These are phyloP conservation scores for Citrus inodora DNA, from an alignment of 345 rosid genomes.

Conservation along the genomic window DNA sequence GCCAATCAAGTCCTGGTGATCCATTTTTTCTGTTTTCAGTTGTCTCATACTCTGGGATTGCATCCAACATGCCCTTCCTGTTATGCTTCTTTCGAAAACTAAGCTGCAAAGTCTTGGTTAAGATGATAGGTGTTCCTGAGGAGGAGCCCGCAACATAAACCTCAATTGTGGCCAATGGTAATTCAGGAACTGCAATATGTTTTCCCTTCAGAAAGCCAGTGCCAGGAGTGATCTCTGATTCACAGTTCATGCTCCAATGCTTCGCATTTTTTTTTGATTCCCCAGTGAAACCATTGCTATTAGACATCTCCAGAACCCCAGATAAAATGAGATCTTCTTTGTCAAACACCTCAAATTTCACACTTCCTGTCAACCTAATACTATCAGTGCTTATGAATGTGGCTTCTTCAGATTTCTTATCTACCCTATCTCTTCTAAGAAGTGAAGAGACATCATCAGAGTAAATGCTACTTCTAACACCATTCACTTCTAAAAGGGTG, in stretches of 20 bases:
- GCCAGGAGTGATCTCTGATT: slow-evolving; percentile 46
- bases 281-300: slow-evolving; percentile 45
- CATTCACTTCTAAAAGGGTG: slow-evolving; percentile 75
- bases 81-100: slow-evolving; percentile 59
- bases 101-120: slow-evolving; percentile 75
- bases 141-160: slow-evolving; percentile 82
- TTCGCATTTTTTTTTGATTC: slow-evolving; percentile 54
- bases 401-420: slow-evolving; percentile 75
- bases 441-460: slow-evolving; percentile 58
- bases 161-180: slow-evolving; percentile 57
- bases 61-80: slow-evolving; percentile 52
- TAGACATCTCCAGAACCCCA: slow-evolving; percentile 68
- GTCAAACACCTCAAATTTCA: slow-evolving; percentile 74
- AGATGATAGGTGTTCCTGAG: slow-evolving; percentile 71
- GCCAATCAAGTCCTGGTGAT: slow-evolving; percentile 42
- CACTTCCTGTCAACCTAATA: slow-evolving; percentile 73
- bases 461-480: slow-evolving; percentile 50
- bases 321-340: slow-evolving; percentile 62
- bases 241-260: slow-evolving; percentile 79
- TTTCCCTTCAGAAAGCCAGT: slow-evolving; percentile 70
- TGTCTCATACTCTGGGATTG: slow-evolving; percentile 74
- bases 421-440: slow-evolving; percentile 81
- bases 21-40: slow-evolving; percentile 42
- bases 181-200: slow-evolving; percentile 42
- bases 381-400: slow-evolving; percentile 88